These are phyloP conservation scores for Boletus fagicola DNA, from an alignment of 768 basidiomycete species.

Conservation along the genomic window DNA sequence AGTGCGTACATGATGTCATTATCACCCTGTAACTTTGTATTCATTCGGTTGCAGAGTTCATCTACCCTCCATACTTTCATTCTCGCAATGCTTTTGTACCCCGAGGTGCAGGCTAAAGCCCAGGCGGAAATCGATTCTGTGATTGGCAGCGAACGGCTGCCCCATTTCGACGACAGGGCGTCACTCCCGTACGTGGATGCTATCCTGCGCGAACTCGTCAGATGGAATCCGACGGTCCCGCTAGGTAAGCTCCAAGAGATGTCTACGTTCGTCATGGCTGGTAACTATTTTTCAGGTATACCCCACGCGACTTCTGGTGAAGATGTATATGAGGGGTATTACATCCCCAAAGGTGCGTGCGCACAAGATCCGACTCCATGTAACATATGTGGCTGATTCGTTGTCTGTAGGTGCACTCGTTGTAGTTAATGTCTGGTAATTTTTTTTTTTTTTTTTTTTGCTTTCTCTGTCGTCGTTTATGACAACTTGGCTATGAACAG, in stretches of 20 bases:
- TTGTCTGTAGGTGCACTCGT: slow-evolving; percentile 27
- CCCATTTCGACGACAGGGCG: slow-evolving; percentile 26
- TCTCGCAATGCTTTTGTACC: slow-evolving; percentile 30
- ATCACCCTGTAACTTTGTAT: neutral
- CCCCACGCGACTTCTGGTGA: slow-evolving; percentile 26
- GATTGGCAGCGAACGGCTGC: slow-evolving; percentile 21
- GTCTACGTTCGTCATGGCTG: neutral
- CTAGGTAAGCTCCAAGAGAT: slow-evolving; percentile 14
- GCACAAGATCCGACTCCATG: neutral
- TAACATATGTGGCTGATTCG: slow-evolving; percentile 2
- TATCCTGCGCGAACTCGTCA: slow-evolving; percentile 36
- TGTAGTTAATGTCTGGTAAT: slow-evolving; percentile 37
- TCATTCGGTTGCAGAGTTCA: slow-evolving; percentile 18
- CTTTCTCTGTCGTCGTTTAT: neutral
- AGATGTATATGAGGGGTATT: slow-evolving; percentile 32
- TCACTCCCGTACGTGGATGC: slow-evolving; percentile 43
- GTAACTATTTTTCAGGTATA: slow-evolving; percentile 13
- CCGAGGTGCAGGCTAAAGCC: slow-evolving; percentile 26
- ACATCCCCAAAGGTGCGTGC: slow-evolving; percentile 40
- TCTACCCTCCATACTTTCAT: slow-evolving; percentile 26
- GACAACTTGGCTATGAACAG: slow-evolving; percentile 1
- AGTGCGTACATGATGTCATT: slow-evolving; percentile 8
- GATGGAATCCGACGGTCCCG: slow-evolving; percentile 28
- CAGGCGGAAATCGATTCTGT: slow-evolving; percentile 31
- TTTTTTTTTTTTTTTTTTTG: neutral